Evolutionary conservation across 23 red algal genomes (phyloP), one percentile per base, ranked within the genome.

Genomic region (Chondrus crispus): DNA sequence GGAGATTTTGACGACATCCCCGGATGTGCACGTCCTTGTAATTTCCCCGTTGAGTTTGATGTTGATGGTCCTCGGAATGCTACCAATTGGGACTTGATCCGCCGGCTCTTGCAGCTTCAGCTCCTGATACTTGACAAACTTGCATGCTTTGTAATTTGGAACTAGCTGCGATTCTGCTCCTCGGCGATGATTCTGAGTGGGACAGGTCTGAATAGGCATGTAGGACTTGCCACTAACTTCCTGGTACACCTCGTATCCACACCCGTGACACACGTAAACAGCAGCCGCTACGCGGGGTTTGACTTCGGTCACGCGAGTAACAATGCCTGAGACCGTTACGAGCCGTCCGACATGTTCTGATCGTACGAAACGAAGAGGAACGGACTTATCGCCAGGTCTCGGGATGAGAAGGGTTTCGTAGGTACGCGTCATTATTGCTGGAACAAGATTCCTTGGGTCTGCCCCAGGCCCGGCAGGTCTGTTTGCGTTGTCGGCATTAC

Each of bases 121-220:
- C 81, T 99, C 97, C 66, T 99, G 97, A 62, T 95, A 99, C 76
- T 96, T 99, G 43, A 93, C 88, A 74, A 84, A 99, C 87, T 96
- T 96, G 47, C 80, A 94, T 46, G 72, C 91, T 26, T 87, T 86
- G 62, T 86, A 90, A 37, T 96, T 93, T 29, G 92, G 91, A 35
- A 93, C 79, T 20, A 99, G 91, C 28, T 87, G 75, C 13, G 52
- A 84, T 30, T 89, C 81, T 19, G 75, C 46, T 12, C 89, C 89
- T 30, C 73, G 10, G 22, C 57, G 49, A 51, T 88, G 80, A 39
- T 81, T 85, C 19, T 80, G 78, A 3, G 87, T 90, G 6, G 97
- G 94, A 29, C 97, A 99, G 3, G 75, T 40, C 22, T 82, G 40
- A 1, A 96, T 64, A n/a, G 97, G 97, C 93, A 99, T 91, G 75